Evolutionary conservation across 495 filamentous ascomycete genomes (phyloP), one percentile per base, ranked within the genome.

Genomic region (Aspergillus bertholletiae): DNA sequence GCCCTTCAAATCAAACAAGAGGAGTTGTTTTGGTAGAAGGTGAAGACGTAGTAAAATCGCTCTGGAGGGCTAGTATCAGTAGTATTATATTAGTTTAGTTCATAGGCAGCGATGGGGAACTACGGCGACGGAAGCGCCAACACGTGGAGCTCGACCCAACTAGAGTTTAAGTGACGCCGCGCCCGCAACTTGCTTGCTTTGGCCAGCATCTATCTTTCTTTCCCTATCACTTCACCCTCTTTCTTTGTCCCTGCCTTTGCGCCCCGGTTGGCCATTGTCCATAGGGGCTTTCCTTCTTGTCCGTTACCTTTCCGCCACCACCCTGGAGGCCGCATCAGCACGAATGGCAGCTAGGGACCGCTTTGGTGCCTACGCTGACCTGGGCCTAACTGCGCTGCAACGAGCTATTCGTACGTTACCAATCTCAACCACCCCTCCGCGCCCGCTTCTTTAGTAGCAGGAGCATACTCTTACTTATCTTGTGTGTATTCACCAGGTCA

Each of bases 321-420:
- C 58, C 63, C 74, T 97, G 93, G 94, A 97, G 84, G 93, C 95
- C 59, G 86, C 90, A 60, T 95, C 93, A 63, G 92, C 93, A 73
- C 86, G 95, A 56, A 95, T 92, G 80, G 93, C 93, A 66, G 88
- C 92, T 60, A 85, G 94, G 74, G 94, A 97, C 80, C 92, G 93
- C 70, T 97, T 93, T 79, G 87, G 87, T 74, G 84, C 83, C 66
- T 87, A 87, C 73, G 86, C 83, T 67, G 85, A 88, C 61, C 85
- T 87, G 53, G 85, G 87, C 28, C 80, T 88, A 39, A 88, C 95
- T 45, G 89, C 89, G 64, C 82, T 98, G 44, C 92, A 95, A 72
- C 87, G 95, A 71, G 96, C 92, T 71, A 96, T 98, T 72, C 87
- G 86, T 89, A 78, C 52, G 63, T 55, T 37, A 8, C 32, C n/a